These are phyloP conservation scores for Cyberlindnera euphorbiiphila DNA, from an alignment of 805 yeast genomes.

Conservation along the genomic window DNA sequence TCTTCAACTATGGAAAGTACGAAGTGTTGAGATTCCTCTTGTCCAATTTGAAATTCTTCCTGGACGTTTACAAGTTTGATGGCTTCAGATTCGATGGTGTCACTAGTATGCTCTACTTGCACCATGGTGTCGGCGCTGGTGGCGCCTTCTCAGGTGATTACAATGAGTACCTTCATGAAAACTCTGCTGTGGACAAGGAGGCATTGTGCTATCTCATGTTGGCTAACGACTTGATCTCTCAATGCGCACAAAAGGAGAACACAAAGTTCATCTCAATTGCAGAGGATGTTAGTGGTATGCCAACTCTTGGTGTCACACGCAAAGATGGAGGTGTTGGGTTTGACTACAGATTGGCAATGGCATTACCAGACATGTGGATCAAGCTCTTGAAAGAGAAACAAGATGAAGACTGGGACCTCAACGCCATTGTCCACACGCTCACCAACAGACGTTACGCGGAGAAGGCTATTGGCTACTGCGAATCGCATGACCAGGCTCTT, in stretches of 20 bases:
- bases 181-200: slow-evolving; percentile 77
- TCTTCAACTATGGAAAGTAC: slow-evolving; percentile 87
- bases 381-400: slow-evolving; percentile 75
- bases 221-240: slow-evolving; percentile 74
- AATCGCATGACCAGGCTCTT: slow-evolving; percentile 94
- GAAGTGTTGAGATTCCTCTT: slow-evolving; percentile 86
- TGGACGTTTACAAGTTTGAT: slow-evolving; percentile 83
- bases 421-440: slow-evolving; percentile 70
- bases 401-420: slow-evolving; percentile 93
- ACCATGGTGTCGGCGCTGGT: slow-evolving; percentile 86
- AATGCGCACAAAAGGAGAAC: slow-evolving; percentile 41
- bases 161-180: slow-evolving; percentile 79
- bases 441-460: slow-evolving; percentile 88
- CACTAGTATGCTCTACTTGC: slow-evolving; percentile 85
- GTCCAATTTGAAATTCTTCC: slow-evolving; percentile 76
- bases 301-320: slow-evolving; percentile 81
- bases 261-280: slow-evolving; percentile 74
- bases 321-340: slow-evolving; percentile 85
- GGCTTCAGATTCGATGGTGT: slow-evolving; percentile 98
- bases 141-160: slow-evolving; percentile 88
- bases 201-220: slow-evolving; percentile 84
- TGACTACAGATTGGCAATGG: slow-evolving; percentile 93
- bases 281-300: slow-evolving; percentile 97
- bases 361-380: slow-evolving; percentile 99
- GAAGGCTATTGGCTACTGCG: slow-evolving; percentile 87